Base-by-base conservation (phyloP, 2,329 filamentous ascomycete genomes). In the Pseudohalonectria lignicola region DNA sequence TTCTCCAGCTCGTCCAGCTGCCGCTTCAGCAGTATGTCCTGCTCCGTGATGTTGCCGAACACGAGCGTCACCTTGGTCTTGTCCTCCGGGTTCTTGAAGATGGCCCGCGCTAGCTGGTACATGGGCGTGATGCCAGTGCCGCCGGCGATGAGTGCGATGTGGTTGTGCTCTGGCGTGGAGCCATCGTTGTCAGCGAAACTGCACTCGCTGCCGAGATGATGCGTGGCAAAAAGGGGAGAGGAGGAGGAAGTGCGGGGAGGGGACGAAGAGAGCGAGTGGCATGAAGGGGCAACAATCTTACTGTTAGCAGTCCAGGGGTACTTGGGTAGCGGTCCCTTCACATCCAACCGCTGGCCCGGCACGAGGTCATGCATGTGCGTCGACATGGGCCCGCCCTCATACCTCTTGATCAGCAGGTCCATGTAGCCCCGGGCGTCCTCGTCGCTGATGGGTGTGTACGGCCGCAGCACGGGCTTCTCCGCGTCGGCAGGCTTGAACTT, bases 111-210 rank as follows among this genome's bases (percentile, higher is more conserved):
- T 33, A 98, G 79, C 71, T 98, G 92, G 72, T 85, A 96, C 90
- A 96, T 95, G 49, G 92, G 92, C 10, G 92, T 92, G 61, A 98
- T 94, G 44, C 92, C 92, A 7, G 92, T 95, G 47, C 92, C 92
- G 52, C 92, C 92, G n/a, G 90, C 86, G 45, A 98, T 75, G 47
- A 90, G 70, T 29, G 76, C 81, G 51, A 93, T 77, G 69, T 96
- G 87, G 43, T 85, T 68, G 68, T 95, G 88, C 76, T 94, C 30
- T 32, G 15, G 30, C 15, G 30, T 15, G n/a, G 15, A 12, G n/a
- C n/a, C n/a, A n/a, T n/a, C n/a, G n/a, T 17, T 17, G 30, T 32
- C 30, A 32, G 30, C n/a, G 19, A 32, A n/a, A n/a, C n/a, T n/a
- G n/a, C n/a, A n/a, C n/a, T n/a, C n/a, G n/a, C n/a, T n/a, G n/a